Evolutionary conservation across 1,284 basidiomycete genomes (phyloP), one percentile per base, ranked within the genome.

Genomic region (Puccinia hordei): DNA sequence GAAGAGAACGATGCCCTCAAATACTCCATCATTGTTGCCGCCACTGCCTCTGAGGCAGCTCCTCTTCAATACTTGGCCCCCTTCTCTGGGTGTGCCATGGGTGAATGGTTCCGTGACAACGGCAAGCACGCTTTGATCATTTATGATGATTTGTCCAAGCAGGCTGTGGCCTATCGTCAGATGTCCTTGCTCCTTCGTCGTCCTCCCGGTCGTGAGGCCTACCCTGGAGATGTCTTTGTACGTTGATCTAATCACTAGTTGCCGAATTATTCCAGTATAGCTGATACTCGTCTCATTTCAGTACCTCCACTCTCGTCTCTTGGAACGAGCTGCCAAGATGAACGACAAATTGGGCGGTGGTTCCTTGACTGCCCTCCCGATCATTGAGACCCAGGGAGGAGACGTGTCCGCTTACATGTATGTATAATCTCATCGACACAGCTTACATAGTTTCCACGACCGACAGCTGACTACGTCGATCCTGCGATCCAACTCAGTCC

Each of bases 41-140:
- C 96, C 85, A 99, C 96, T 83, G 96, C 96, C 82, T 98, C 95
- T 61, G 96, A 99, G 89, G 96, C 96, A 85, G 96, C 96, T 85
- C 96, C 96, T 84, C 90, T 99, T 81, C 96, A 98, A 88, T 99
- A 98, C 89, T 92, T 98, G 84, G 96, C 96, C 85, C 96, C 96
- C 85, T 99, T 99, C 94, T 96, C 96, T 85, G 96, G 96, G 83
- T 96, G 94, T 88, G 95, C 96, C 86, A 99, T 99, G 93, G 96
- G 96, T 87, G 96, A 99, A 89, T 99, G 96, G 96, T 99, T 99
- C 96, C 94, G 96, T 89, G 96, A 99, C 89, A 98, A 99, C 87
- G 95, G 94, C 89, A 96, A 93, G 88, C 92, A 92, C 84, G 89
- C 96, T 84, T 90, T 98, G 86, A 98, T 99, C 88, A 93, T 99